A percentile compares a stretch with the other conserved stretches of the same genome.
phyloP scores from a whole-genome alignment of 495 filamentous ascomycete species.

The Penicillium riverlandense region DNA sequence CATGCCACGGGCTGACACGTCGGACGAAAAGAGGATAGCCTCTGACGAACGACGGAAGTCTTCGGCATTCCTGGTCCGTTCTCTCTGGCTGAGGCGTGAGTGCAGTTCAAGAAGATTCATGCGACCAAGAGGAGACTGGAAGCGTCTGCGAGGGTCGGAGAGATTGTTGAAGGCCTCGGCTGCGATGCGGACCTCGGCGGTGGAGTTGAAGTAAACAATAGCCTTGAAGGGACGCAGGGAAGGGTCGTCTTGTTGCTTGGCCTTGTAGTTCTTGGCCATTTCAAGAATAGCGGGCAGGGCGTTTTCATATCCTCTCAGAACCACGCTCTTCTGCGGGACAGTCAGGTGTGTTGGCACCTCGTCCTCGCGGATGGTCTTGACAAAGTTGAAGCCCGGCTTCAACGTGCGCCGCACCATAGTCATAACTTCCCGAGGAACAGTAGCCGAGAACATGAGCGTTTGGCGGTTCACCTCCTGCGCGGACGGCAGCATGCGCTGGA shows the following conservation, averaged over 20 bases:
- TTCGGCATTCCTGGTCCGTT: slow-evolving; percentile 60
- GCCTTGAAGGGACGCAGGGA: slow-evolving; percentile 73
- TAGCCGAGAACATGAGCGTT: slow-evolving; percentile 91
- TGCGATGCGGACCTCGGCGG: slow-evolving; percentile 60
- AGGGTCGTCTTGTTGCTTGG: slow-evolving; percentile 19
- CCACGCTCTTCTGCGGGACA: slow-evolving; percentile 70
- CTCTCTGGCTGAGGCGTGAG: slow-evolving; percentile 61
- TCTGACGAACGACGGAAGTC: slow-evolving; percentile 56
- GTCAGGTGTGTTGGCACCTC: slow-evolving; percentile 78
- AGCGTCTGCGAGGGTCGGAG: slow-evolving; percentile 12
- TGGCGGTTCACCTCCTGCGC: slow-evolving; percentile 60
- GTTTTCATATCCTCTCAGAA: slow-evolving; percentile 64
- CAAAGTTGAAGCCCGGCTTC: slow-evolving; percentile 70
- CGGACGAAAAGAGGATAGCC: slow-evolving; percentile 81
- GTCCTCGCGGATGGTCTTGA: slow-evolving; percentile 72
- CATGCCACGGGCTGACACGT: slow-evolving; percentile 90
- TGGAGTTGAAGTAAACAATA: slow-evolving; percentile 82
- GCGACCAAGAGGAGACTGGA: slow-evolving; percentile 37
- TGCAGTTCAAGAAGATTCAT: slow-evolving; percentile 64
- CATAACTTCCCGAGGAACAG: slow-evolving; percentile 78
- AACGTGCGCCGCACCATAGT: slow-evolving; percentile 61
- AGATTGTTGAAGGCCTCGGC: slow-evolving; percentile 53
- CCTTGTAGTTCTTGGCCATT: slow-evolving; percentile 52
- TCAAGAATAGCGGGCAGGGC: slow-evolving; percentile 68
- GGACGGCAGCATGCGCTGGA: slow-evolving; percentile 59